Base-by-base conservation (phyloP, 2,329 filamentous ascomycete genomes). In the Claviceps pazoutovae region DNA sequence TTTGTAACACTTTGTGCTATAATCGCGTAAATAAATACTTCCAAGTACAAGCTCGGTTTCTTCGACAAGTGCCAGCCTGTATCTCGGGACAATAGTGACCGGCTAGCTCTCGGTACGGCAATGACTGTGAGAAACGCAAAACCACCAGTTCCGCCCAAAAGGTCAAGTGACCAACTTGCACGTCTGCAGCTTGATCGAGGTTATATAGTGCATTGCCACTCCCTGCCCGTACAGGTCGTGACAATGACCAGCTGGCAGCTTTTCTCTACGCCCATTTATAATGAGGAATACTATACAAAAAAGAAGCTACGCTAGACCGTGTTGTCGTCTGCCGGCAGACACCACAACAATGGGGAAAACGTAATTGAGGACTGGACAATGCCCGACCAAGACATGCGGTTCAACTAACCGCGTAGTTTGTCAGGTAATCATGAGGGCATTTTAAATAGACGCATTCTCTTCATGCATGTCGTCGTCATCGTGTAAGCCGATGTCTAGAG, bases 351-450 rank as follows among this genome's bases (percentile, higher is more conserved):
- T 6, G 21, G 19, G 14, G 17, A 26, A 34, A 3, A 36, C 11
- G 14, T 46, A 34, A 17, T 26, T 34, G 37, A 26, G 17, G 2
- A 47, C 11, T 8, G 37, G 9, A 19, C 13, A 50, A 41, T 13
- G 36, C 14, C 9, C 37, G 37, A 3, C 19, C 37, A 30, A 11
- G 14, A 54, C 42, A 52, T 16, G 14, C 36, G 19, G 16, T 52
- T 8, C 13, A 36, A 23, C 17, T 11, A 17, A 16, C 5, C 26
- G 6, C 16, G 21, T 2, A 9, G n/a, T 30, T 38, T 4, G 36
- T 68, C 63, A 78, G 48, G 73, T 79, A 55, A 76, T 67, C 74
- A 79, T 78, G 6, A 70, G 66, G 52, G 73, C 73, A 44, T 72
- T 63, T 44, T 41, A 48, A 7, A 53, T 43, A 36, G 55, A 51